phyloP scores from a whole-genome alignment of 108 stramenopile species.

The Pinguiococcus pyrenoidosus region DNA sequence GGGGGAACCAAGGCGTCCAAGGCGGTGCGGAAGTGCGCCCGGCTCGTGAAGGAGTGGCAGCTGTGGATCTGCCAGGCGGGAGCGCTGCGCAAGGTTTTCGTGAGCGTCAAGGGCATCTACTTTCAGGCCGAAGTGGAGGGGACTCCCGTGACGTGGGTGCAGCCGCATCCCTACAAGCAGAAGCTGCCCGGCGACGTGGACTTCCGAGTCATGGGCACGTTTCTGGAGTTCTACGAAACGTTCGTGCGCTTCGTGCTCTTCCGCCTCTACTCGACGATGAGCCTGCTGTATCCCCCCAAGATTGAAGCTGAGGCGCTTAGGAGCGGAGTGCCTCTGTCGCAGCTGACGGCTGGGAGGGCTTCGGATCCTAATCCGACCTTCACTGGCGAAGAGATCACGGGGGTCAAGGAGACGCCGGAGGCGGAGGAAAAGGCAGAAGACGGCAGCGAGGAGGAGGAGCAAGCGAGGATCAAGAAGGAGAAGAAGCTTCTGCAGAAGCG shows the following conservation, averaged over 20 bases:
- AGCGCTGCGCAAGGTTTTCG: conserved; percentile 79
- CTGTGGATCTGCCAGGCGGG: conserved; percentile 68
- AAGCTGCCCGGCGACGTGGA: conserved; percentile 83
- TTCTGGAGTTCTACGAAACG: conserved; percentile 95
- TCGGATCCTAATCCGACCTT: too few species aligned
- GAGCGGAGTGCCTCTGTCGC: too few species aligned
- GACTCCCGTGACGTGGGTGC: conserved; percentile 59
- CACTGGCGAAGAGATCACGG: too few species aligned
- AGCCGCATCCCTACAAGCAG: conserved; percentile 90
- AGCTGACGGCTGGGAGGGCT: too few species aligned
- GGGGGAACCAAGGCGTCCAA: too few species aligned
- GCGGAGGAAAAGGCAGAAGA: not conserved
- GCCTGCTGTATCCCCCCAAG: conserved; percentile 61
- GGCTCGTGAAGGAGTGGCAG: conserved; percentile 76
- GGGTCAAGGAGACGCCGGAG: not conserved
- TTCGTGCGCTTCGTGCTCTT: conserved; percentile 81
- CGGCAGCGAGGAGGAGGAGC: not conserved
- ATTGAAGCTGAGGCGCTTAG: not conserved
- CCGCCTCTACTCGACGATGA: conserved; percentile 78
- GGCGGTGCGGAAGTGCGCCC: conserved; percentile 66
- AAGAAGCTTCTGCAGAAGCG: conserved; percentile 3
- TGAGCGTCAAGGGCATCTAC: conserved; percentile 94
- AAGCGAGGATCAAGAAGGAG: not conserved
- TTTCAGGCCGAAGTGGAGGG: conserved; percentile 65
- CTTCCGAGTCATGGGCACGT: conserved; percentile 92